Evolutionary conservation across 805 yeast species (phyloP).

Genomic region (Teunomyces funiuensis): DNA sequence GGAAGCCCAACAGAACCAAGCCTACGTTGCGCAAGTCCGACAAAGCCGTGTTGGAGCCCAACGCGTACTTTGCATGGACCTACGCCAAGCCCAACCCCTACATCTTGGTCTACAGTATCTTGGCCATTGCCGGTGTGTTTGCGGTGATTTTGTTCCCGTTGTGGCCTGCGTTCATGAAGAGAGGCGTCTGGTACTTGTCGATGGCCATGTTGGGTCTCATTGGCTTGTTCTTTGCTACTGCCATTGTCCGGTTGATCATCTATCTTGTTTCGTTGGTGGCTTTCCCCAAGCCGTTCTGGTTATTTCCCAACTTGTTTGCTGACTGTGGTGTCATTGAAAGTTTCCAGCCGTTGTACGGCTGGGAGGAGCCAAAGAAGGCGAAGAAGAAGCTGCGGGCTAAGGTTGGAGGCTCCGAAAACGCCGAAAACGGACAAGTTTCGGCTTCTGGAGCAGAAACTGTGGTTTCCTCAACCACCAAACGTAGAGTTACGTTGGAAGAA

Average conservation of each 20-base stretch:
- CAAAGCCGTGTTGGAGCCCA: constrained; percentile 60
- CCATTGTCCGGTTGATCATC: constrained; percentile 74
- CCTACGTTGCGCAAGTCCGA: constrained; percentile 60
- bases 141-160: constrained; percentile 79
- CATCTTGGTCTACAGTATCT: constrained; percentile 59
- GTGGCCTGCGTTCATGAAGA: constrained; percentile 90
- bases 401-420: no score
- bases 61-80: constrained; percentile 82
- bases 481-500: constrained; percentile 42
- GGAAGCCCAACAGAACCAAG: constrained; percentile 59
- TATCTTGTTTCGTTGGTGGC: constrained; percentile 59
- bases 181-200: constrained; percentile 87
- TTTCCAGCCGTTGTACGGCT: constrained; percentile 85
- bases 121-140: constrained; percentile 65
- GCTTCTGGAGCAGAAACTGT: constrained; percentile 9
- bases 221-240: constrained; percentile 71
- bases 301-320: constrained; percentile 92
- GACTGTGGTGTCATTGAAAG: constrained; percentile 94
- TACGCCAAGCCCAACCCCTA: constrained; percentile 71
- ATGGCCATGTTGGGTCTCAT: constrained; percentile 73
- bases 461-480: constrained; percentile 20
- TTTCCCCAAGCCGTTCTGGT: constrained; percentile 81
- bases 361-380: constrained; percentile 53
- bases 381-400: constrained; percentile 18
- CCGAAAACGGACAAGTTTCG: no score